These are phyloP conservation scores for Perkinsus chesapeaki DNA, from an alignment of 169 alveolate genomes.

Conservation along the genomic window DNA sequence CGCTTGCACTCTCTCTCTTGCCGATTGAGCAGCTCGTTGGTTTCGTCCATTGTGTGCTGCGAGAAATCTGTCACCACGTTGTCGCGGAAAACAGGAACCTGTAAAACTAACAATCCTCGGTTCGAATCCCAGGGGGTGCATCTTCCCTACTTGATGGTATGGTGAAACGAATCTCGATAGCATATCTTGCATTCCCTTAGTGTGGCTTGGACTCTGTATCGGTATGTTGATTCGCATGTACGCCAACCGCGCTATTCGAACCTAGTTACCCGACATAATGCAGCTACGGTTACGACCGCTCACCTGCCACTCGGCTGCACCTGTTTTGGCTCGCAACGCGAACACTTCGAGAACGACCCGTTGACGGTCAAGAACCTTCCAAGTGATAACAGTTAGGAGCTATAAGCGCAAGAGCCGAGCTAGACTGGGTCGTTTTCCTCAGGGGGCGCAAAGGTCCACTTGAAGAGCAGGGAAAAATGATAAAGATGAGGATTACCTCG, in stretches of 20 bases:
- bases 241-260: neutral
- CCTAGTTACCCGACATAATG: neutral
- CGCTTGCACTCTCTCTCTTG: neutral
- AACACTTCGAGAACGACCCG: conserved; percentile 58
- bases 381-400: too few species aligned
- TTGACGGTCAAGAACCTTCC: conserved; percentile 54
- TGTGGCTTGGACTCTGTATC: neutral
- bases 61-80: neutral
- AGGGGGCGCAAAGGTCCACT: too few species aligned
- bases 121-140: neutral
- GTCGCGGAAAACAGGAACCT: neutral
- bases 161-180: neutral
- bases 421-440: too few species aligned
- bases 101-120: neutral
- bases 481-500: too few species aligned
- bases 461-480: too few species aligned
- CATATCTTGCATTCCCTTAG: neutral
- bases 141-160: neutral
- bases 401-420: too few species aligned
- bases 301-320: conserved; percentile 35
- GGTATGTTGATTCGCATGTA: neutral
- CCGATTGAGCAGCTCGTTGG: neutral
- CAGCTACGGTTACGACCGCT: conserved; percentile 3
- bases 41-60: neutral
- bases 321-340: conserved; percentile 56